Percentiles rank a stretch among this genome's conserved stretches.
Conservation (phyloP, 2,329 filamentous ascomycete genomes). For the Aspergillus sp. region DNA sequence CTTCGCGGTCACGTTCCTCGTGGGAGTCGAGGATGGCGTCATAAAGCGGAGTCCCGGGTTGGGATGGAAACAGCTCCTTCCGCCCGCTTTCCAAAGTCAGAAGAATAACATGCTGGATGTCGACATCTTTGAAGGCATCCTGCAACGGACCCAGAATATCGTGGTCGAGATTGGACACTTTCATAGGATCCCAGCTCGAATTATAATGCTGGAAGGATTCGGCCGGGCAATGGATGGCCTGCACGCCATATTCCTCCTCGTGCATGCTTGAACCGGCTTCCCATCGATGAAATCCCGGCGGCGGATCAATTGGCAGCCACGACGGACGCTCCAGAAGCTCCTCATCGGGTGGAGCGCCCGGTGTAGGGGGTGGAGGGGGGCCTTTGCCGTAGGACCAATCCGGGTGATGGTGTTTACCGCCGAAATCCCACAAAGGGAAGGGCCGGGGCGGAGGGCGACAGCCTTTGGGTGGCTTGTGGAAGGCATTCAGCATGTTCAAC, state of each 20-base stretch:
- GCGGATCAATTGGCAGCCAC: slow-evolving; percentile 22
- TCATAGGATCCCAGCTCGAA: slow-evolving; percentile 26
- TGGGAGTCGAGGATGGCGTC: slow-evolving; percentile 24
- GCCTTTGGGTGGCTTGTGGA: slow-evolving; percentile 13
- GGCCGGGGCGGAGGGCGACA: slow-evolving; percentile 15
- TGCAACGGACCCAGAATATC: slow-evolving; percentile 22
- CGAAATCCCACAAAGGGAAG: slow-evolving; percentile 18
- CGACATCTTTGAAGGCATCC: slow-evolving; percentile 20
- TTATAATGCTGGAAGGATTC: slow-evolving; percentile 18
- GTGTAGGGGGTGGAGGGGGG: not conserved
- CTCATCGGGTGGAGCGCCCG: not conserved
- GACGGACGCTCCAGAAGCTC: slow-evolving; percentile 13
- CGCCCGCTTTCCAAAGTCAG: slow-evolving; percentile 33
- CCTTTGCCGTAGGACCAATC: slow-evolving; percentile 1
- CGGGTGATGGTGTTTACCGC: not conserved
- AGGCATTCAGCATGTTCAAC: slow-evolving; percentile 25
- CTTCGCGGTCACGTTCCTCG: slow-evolving; percentile 10
- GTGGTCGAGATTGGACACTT: slow-evolving; percentile 28
- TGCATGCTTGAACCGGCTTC: slow-evolving; percentile 10
- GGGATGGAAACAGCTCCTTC: slow-evolving; percentile 33
- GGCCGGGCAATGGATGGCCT: slow-evolving; percentile 6
- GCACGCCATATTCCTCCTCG: slow-evolving; percentile 10
- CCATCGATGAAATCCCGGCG: slow-evolving; percentile 24
- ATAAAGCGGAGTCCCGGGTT: slow-evolving; percentile 25
- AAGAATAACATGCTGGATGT: slow-evolving; percentile 31